Base-by-base conservation (phyloP, 768 basidiomycete genomes). In the Psilocybe tampanensis region DNA sequence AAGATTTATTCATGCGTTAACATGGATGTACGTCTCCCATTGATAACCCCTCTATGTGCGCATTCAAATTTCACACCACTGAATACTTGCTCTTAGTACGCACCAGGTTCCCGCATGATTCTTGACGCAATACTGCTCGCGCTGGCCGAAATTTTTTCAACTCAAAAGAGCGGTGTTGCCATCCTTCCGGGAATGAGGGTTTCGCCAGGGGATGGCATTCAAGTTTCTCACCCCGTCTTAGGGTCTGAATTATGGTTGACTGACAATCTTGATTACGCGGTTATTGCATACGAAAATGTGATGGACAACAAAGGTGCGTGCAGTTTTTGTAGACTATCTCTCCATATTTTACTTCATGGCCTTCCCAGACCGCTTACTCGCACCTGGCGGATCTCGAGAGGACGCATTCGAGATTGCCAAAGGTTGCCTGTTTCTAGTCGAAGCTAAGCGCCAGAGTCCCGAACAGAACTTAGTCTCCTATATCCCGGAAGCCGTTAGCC, bases 401-500 rank as follows among this genome's bases (percentile, higher is more conserved):
- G 5, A 29, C 29, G 9, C 29, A 29, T 29, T 29, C 29, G 29
- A 29, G 29, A 29, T 29, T 29, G 4, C 29, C 4, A 29, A 29
- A 29, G 9, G 9, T 29, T 9, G 59, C 45, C 49, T 72, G 29
- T 63, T 69, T 55, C 64, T 72, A 21, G 60, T 70, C 52, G 61
- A 68, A 54, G 67, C 63, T 7, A 67, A 69, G 63, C 60, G 63
- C 54, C 56, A 67, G 60, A 60, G 44, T 61, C 57, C 49, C 48
- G 55, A 59, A 21, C 59, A 53, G 34, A 48, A 29, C 23, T 63
- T 71, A 17, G 32, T 45, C 55, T 55, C 56, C 33, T 60, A 61
- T 56, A 62, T 71, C 50, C 70, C 68, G 6, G 65, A 71, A 63
- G 68, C 71, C 26, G 63, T 71, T 61, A 64, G 68, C 59, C 69